Base-by-base conservation (phyloP, 352 stramenopile species). In the Phytophthora kernoviae region DNA sequence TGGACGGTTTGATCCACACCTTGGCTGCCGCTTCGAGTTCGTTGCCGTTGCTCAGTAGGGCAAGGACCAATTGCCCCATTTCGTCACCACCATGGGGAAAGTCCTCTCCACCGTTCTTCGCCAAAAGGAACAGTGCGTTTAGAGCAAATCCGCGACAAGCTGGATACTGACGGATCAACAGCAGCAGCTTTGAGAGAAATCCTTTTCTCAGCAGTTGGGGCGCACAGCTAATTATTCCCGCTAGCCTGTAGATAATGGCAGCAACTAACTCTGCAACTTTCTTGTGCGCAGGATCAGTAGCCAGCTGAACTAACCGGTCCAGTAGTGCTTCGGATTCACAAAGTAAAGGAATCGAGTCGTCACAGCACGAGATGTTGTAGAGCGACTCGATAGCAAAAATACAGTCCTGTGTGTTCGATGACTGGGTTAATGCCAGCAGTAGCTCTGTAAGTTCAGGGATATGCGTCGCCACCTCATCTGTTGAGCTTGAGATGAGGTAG, bases 341-440 rank as follows among this genome's bases (percentile, higher is more conserved):
- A 2, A 93, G 69, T 8, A 90, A 47, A 26, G 71, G 68, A 20
- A 87, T 66, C 5, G 74, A 78, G 17, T 87, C 71, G 40, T 91
- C 84, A 59, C 77, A 87, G 56, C 81, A 91, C 15, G 78, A 74
- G 26, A 93, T 85, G 44, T 91, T 91, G 73, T 90, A 93, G 5
- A 93, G 64, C 15, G 81, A 79, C 5, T 74, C 70, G 21, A 90
- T 62, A 3, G 82, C 80, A 39, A 93, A 91, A 3, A 77, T 26
- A 39, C 71, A 78, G 32, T 73, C 84, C 21, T 58, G 62, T 1
- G 54, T 8, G 12, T 68, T 54, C 0, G 33, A 17, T 1, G 75
- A 75, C 17, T 48, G 49, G 1, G 80, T 74, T 9, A 93, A 62
- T 37, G 66, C 58, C 50, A 93, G 48, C 20, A 93, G 60, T 21